phyloP scores from a whole-genome alignment of 1,139 yeast genomes.

The Hansenula sp. region DNA sequence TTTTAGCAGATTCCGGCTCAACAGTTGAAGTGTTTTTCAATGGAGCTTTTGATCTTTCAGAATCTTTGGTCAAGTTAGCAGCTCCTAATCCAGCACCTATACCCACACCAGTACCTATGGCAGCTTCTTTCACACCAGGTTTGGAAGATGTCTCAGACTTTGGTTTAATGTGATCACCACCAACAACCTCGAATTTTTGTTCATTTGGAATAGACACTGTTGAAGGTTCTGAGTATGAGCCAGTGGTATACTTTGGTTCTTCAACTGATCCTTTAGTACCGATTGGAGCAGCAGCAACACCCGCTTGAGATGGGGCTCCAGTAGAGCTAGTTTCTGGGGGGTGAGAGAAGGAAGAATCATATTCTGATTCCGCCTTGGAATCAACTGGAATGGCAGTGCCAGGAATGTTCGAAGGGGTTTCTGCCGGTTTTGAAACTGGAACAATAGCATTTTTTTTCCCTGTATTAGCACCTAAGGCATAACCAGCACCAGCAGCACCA shows the following conservation, averaged over 20 bases:
- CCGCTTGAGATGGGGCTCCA: neutral
- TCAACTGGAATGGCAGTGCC: slow-evolving; percentile 2
- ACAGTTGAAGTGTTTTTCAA: neutral
- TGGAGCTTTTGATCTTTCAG: neutral
- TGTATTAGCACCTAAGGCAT: neutral
- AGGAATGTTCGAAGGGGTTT: neutral
- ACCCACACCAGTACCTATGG: neutral
- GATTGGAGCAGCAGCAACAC: neutral
- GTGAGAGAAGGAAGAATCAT: neutral
- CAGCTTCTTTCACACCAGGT: neutral
- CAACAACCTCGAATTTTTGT: neutral
- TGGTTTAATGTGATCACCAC: neutral
- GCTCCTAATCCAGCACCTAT: neutral
- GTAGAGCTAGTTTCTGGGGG: neutral
- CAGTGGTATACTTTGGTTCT: neutral
- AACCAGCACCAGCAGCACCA: neutral
- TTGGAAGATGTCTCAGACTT: neutral
- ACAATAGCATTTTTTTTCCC: neutral
- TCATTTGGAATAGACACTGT: slow-evolving; percentile 3
- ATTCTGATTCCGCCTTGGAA: neutral
- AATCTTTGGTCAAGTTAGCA: neutral
- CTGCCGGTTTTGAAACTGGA: neutral
- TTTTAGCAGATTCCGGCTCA: neutral
- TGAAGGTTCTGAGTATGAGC: slow-evolving; percentile 8
- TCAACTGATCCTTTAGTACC: neutral